These are phyloP conservation scores for Talaromyces pinophilus DNA, from an alignment of 2,329 filamentous ascomycete species.

Conservation along the genomic window DNA sequence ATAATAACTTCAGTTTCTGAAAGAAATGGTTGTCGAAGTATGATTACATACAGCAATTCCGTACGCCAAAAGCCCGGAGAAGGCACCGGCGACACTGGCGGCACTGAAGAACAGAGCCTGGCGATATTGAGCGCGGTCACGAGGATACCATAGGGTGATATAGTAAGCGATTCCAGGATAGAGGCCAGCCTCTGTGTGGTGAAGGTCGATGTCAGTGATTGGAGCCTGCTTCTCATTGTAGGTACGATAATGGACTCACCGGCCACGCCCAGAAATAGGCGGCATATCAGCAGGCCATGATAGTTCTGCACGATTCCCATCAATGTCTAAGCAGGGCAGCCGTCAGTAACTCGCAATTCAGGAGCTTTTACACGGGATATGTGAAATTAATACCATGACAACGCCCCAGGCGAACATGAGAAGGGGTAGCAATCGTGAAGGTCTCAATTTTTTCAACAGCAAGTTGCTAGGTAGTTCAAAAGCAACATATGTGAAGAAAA, in stretches of 20 bases:
- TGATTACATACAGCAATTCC: conserved; percentile 62
- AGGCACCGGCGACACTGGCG: conserved; percentile 73
- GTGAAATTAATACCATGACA: conserved; percentile 39
- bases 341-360: neutral
- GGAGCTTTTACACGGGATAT: neutral
- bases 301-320: conserved; percentile 50
- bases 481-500: conserved; percentile 53
- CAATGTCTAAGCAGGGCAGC: conserved; percentile 32
- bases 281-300: conserved; percentile 51
- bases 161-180: conserved; percentile 52
- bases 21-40: neutral
- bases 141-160: conserved; percentile 61
- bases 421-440: conserved; percentile 47
- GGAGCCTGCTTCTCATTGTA: neutral
- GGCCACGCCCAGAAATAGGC: conserved; percentile 51
- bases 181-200: conserved; percentile 45
- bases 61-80: conserved; percentile 69
- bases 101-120: conserved; percentile 58
- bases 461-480: conserved; percentile 46
- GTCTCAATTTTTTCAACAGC: conserved; percentile 47
- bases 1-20: neutral
- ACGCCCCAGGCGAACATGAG: conserved; percentile 49
- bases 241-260: conserved; percentile 1
- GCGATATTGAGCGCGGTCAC: conserved; percentile 58
- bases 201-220: neutral